Evolutionary conservation across 805 yeast species (phyloP), one percentile per base, ranked within the genome.

Genomic region (Candida boleticola): DNA sequence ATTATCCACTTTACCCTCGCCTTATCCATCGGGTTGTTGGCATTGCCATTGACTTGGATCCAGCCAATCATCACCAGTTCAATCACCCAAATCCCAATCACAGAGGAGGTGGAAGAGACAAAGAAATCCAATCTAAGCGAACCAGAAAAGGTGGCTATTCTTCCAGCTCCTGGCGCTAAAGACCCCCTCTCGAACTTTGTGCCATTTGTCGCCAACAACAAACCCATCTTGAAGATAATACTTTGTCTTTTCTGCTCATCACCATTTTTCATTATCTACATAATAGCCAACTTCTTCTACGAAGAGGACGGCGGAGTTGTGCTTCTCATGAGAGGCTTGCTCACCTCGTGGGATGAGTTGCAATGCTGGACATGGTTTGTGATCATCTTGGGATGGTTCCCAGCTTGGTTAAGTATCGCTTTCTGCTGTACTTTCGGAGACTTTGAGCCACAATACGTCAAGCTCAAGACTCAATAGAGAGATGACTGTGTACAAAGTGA

Each of bases 311-410:
- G 43, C 6, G 67, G 64, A 1, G 66, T 71, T 0, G 60, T 68
- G 4, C 60, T 66, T 7, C 53, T 82, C 4, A 68, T 83, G 40
- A 55, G 61, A 17, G 79, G 80, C 0, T 64, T 89, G 13, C 58
- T 82, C 9, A 68, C 76, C 21, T 79, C 88, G 3, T 87, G 90
- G 84, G 55, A 68, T 20, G 77, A 81, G 29, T 63, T 86, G 43
- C 85, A 84, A 42, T 82, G 85, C 45, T 89, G 96, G 92, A 85
- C 96, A 0, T 89, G 96, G 90, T 74, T 79, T 43, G 76, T 86
- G 19, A 57, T 89, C 1, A 69, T 80, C 31, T 65, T 83, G 32
- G 86, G 89, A 0, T 89, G 96, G 96, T 59, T 82, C 29, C 95
- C 97, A 3, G 74, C 81, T 4, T 92, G 98, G 98, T 34, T 80